Evolutionary conservation across 2,329 filamentous ascomycete species (phyloP).

Genomic region (Aureobasidium mangrovei): DNA sequence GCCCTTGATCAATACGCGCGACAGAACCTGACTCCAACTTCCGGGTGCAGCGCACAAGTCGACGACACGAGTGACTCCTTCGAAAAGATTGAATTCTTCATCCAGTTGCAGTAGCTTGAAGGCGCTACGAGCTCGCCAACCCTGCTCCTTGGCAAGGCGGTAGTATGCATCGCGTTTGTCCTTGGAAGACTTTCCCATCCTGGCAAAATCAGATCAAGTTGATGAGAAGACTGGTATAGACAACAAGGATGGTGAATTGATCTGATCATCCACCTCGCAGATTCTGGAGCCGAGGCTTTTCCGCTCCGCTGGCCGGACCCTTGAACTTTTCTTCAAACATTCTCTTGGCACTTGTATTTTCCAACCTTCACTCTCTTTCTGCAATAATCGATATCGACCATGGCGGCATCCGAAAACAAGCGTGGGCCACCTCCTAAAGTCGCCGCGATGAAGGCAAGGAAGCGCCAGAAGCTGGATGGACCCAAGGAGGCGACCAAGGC

Average conservation of each 20-base stretch:
- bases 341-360: slow-evolving; percentile 1
- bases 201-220: not conserved
- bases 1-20: slow-evolving; percentile 83
- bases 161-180: slow-evolving; percentile 99
- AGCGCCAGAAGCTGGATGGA: slow-evolving; percentile 34
- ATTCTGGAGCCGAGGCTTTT: not conserved
- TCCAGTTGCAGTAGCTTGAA: slow-evolving; percentile 97
- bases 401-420: slow-evolving; percentile 23
- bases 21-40: slow-evolving; percentile 95
- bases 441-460: slow-evolving; percentile 33
- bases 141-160: slow-evolving; percentile 94
- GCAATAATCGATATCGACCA: not conserved
- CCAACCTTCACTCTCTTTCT: not conserved
- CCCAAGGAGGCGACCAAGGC: slow-evolving; percentile 11
- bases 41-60: slow-evolving; percentile 93
- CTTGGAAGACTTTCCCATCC: slow-evolving; percentile 71
- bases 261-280: not conserved
- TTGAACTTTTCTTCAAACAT: slow-evolving; percentile 8
- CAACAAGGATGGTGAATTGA: not conserved
- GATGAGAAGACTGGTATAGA: not conserved
- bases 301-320: slow-evolving; percentile 9
- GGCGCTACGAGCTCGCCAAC: slow-evolving; percentile 90
- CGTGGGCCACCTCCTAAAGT: slow-evolving; percentile 31
- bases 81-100: slow-evolving; percentile 90
- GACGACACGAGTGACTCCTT: slow-evolving; percentile 82